Evolutionary conservation across 139 green algal genomes (phyloP).

Genomic region (Mesotaenium endlicherianum): DNA sequence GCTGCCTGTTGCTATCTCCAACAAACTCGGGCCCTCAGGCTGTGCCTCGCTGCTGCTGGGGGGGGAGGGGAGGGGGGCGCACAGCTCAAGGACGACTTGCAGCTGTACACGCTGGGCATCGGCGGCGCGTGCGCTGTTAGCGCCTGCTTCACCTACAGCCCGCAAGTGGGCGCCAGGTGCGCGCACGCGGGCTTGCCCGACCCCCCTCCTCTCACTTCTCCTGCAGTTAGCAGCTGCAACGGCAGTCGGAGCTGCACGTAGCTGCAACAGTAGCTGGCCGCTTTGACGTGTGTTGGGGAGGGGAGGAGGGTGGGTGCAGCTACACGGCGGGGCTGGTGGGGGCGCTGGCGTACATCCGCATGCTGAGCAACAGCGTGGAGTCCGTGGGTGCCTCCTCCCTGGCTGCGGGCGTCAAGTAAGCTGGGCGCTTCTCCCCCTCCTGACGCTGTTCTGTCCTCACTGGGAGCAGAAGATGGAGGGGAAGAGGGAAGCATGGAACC

Average conservation of each 20-base stretch:
- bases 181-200: too few species aligned
- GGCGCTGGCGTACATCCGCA: slow-evolving; percentile 79
- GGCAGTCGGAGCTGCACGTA: too few species aligned
- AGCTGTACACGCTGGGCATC: slow-evolving; percentile 18
- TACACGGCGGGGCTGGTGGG: slow-evolving; percentile 78
- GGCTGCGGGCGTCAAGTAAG: background rate
- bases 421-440: background rate
- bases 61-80: too few species aligned
- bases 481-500: too few species aligned
- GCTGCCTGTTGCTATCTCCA: too few species aligned
- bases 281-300: background rate
- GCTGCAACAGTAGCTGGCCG: too few species aligned
- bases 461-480: too few species aligned
- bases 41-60: too few species aligned
- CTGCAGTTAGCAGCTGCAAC: too few species aligned
- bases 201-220: too few species aligned
- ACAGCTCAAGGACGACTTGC: slow-evolving; percentile 22
- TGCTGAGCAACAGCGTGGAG: slow-evolving; percentile 79
- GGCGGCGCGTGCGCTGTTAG: background rate
- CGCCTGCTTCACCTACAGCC: slow-evolving; percentile 19
- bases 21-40: too few species aligned
- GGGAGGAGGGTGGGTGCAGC: slow-evolving; percentile 44
- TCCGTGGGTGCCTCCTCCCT: slow-evolving; percentile 52
- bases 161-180: slow-evolving; percentile 22
- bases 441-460: too few species aligned